phyloP scores from a whole-genome alignment of 2,329 filamentous ascomycete genomes.

The Grosmannia huntii region DNA sequence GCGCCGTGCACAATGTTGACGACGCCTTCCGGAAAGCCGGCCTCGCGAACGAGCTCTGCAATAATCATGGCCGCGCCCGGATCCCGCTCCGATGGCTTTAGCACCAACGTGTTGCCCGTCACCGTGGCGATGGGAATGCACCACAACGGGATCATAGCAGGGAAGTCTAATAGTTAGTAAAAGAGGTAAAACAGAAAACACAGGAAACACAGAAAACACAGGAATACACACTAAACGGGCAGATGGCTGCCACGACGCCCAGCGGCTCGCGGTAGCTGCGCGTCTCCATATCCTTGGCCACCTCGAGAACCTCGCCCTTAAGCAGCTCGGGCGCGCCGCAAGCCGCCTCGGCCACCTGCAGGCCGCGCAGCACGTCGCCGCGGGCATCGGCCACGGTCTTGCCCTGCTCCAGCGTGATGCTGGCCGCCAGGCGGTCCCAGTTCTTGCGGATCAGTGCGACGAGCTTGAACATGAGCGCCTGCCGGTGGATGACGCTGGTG shows the following conservation, averaged over 20 bases:
- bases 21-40: constrained; percentile 70
- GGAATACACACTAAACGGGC: constrained; percentile 60
- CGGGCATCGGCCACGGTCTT: constrained; percentile 77
- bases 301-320: constrained; percentile 73
- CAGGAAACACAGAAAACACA: constrained; percentile 17
- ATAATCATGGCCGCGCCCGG: constrained; percentile 78
- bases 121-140: constrained; percentile 75
- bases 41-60: constrained; percentile 65
- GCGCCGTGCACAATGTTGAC: constrained; percentile 75
- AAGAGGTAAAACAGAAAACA: neutral
- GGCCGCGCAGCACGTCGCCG: constrained; percentile 68
- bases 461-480: constrained; percentile 83
- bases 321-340: constrained; percentile 70
- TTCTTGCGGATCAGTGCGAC: constrained; percentile 68
- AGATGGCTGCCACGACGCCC: constrained; percentile 72
- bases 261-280: constrained; percentile 70
- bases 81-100: constrained; percentile 80
- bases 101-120: constrained; percentile 69
- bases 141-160: constrained; percentile 89
- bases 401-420: constrained; percentile 78
- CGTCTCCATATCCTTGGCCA: constrained; percentile 84
- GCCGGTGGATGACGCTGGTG: constrained; percentile 59
- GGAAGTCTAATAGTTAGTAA: constrained; percentile 50
- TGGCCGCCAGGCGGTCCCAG: constrained; percentile 73
- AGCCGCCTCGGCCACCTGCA: constrained; percentile 76